These are phyloP conservation scores for Phytophthora hybrid DNA, from an alignment of 352 stramenopile species.

Conservation along the genomic window DNA sequence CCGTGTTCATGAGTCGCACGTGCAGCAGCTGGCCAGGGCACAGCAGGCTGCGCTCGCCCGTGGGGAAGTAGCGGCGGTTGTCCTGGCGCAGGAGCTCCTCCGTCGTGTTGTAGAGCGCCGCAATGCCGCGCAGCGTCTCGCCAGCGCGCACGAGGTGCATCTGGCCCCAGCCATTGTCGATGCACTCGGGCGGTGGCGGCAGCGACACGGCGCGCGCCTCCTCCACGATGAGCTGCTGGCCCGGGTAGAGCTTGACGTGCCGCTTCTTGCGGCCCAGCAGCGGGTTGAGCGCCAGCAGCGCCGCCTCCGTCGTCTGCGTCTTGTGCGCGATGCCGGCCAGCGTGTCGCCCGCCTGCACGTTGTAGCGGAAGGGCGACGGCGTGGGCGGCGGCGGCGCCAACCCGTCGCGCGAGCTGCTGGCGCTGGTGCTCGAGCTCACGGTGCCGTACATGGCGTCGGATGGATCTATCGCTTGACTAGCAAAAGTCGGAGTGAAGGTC, in stretches of 20 bases:
- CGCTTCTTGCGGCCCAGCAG: constrained; percentile 57
- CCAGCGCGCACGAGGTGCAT: constrained; percentile 83
- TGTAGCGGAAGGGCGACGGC: constrained; percentile 77
- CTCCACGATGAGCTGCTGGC: constrained; percentile 82
- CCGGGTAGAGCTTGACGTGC: constrained; percentile 69
- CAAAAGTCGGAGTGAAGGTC: constrained; percentile 20
- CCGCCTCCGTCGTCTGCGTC: constrained; percentile 64
- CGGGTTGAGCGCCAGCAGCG: constrained; percentile 74
- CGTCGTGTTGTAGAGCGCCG: constrained; percentile 82
- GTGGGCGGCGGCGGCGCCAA: constrained; percentile 40
- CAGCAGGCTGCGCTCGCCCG: constrained; percentile 73
- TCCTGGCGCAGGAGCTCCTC: constrained; percentile 82
- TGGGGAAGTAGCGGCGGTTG: constrained; percentile 84
- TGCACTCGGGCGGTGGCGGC: constrained; percentile 76
- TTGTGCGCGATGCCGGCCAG: constrained; percentile 71
- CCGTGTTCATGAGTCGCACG: constrained; percentile 82
- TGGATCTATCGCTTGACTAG: constrained; percentile 23
- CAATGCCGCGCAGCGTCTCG: constrained; percentile 77
- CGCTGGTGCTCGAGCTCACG: constrained; percentile 41
- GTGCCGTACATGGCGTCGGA: constrained; percentile 58
- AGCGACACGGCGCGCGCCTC: constrained; percentile 73
- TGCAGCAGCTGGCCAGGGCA: constrained; percentile 80
- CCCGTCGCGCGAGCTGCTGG: constrained; percentile 36
- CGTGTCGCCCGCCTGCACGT: constrained; percentile 70
- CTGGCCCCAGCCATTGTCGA: constrained; percentile 86